phyloP scores from a whole-genome alignment of 192 early-diverging fungal genomes.

The Podila horticola region DNA sequence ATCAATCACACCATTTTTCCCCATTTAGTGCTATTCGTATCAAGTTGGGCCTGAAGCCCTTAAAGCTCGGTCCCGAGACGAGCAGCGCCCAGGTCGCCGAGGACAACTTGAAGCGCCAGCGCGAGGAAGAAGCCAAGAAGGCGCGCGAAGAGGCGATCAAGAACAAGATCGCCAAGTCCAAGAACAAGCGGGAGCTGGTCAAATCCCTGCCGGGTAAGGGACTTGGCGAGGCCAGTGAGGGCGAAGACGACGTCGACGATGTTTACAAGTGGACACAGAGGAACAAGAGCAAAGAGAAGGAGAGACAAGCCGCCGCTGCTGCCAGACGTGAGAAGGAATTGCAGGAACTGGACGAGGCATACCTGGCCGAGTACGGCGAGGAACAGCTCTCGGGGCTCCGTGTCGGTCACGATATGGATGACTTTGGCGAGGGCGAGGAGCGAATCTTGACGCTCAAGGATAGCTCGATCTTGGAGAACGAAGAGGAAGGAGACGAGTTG shows the following conservation, averaged over 20 bases:
- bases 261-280: constrained; percentile 75
- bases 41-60: constrained; percentile 61
- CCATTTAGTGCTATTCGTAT: constrained; percentile 60
- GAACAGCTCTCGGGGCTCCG: constrained; percentile 73
- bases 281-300: constrained; percentile 61
- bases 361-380: constrained; percentile 36
- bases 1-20: neutral
- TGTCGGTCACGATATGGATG: constrained; percentile 77
- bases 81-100: constrained; percentile 58
- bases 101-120: constrained; percentile 64
- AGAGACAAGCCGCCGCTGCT: constrained; percentile 43
- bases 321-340: constrained; percentile 53
- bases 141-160: constrained; percentile 59
- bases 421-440: constrained; percentile 76
- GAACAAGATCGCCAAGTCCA: constrained; percentile 65
- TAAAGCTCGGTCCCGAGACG: constrained; percentile 49
- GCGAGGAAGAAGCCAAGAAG: constrained; percentile 62
- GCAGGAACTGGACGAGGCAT: constrained; percentile 51
- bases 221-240: constrained; percentile 68
- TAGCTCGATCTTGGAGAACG: constrained; percentile 71
- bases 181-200: constrained; percentile 58
- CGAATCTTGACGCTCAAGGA: constrained; percentile 91
- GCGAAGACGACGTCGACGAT: constrained; percentile 68
- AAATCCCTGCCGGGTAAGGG: constrained; percentile 70
- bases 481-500: constrained; percentile 80